Evolutionary conservation across 441 rosid genomes (phyloP).

Genomic region (Gossypium lobatum): DNA sequence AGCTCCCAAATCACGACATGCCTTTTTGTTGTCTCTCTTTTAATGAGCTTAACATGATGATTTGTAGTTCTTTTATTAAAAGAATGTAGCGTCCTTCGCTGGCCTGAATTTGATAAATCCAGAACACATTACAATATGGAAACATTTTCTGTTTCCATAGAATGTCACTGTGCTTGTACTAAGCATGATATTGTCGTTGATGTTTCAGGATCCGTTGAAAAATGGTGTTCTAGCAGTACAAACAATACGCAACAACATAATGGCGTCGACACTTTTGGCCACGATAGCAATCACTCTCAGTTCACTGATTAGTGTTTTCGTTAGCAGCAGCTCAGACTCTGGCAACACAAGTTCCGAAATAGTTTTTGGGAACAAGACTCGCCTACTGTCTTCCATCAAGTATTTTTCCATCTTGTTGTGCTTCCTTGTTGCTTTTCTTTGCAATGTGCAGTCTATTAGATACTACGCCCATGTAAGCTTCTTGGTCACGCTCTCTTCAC

Average conservation of each 20-base stretch:
- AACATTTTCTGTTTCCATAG: background rate
- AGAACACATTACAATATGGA: background rate
- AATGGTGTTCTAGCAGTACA: constrained; percentile 78
- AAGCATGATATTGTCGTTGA: background rate
- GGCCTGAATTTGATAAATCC: background rate
- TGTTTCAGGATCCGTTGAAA: constrained; percentile 72
- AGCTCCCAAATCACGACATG: background rate
- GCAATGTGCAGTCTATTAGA: constrained; percentile 84
- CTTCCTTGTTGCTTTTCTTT: constrained; percentile 83
- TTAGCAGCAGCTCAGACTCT: constrained; percentile 66
- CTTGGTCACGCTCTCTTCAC: constrained; percentile 59
- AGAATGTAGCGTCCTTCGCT: background rate
- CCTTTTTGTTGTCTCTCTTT: background rate
- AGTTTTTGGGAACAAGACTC: constrained; percentile 56
- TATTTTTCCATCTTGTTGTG: constrained; percentile 71
- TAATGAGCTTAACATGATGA: background rate
- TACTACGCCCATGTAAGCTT: constrained; percentile 86
- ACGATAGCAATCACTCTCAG: constrained; percentile 84
- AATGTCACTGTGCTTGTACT: background rate
- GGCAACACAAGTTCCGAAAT: constrained; percentile 30
- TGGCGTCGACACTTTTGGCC: constrained; percentile 91
- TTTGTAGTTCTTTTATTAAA: background rate
- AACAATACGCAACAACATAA: constrained; percentile 86
- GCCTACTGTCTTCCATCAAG: constrained; percentile 58
- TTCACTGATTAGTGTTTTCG: constrained; percentile 73